phyloP scores from a whole-genome alignment of 2,329 filamentous ascomycete genomes.

The Aspergillus eucalypticola region DNA sequence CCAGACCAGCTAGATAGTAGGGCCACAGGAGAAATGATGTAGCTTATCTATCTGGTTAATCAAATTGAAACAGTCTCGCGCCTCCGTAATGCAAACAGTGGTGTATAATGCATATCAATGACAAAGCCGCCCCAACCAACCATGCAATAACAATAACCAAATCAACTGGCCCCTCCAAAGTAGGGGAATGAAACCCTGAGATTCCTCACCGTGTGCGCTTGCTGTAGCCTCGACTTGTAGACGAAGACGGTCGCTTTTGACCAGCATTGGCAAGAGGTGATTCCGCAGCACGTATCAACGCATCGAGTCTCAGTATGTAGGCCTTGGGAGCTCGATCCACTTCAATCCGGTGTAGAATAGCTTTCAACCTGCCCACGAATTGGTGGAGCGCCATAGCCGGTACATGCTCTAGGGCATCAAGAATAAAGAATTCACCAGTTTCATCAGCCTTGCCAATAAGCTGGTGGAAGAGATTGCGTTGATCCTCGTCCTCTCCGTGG shows the following conservation, averaged over 20 bases:
- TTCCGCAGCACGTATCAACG: conserved; percentile 34
- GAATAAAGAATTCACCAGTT: conserved; percentile 37
- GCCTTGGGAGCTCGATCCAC: conserved; percentile 41
- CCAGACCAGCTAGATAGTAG: not conserved
- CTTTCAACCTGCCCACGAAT: conserved; percentile 31
- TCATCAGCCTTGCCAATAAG: conserved; percentile 40
- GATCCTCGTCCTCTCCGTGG: conserved; percentile 41
- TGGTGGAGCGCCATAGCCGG: conserved; percentile 33
- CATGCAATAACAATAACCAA: not conserved
- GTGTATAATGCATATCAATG: not conserved
- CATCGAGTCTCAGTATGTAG: conserved; percentile 37
- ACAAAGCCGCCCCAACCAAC: conserved; percentile 3
- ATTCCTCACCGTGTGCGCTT: conserved; percentile 35
- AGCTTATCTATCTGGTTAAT: not conserved
- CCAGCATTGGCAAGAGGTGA: conserved; percentile 23
- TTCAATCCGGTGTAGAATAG: conserved; percentile 46
- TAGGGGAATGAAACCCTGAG: not conserved
- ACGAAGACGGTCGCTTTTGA: conserved; percentile 37
- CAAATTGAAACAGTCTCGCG: not conserved
- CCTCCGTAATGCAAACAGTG: not conserved
- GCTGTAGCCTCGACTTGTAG: conserved; percentile 26
- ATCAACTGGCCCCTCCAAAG: not conserved
- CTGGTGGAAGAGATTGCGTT: conserved; percentile 46
- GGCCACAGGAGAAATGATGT: not conserved
- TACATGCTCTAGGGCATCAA: conserved; percentile 42